Conservation (phyloP, 192 early-diverging fungal species). For the Podila epigama region DNA sequence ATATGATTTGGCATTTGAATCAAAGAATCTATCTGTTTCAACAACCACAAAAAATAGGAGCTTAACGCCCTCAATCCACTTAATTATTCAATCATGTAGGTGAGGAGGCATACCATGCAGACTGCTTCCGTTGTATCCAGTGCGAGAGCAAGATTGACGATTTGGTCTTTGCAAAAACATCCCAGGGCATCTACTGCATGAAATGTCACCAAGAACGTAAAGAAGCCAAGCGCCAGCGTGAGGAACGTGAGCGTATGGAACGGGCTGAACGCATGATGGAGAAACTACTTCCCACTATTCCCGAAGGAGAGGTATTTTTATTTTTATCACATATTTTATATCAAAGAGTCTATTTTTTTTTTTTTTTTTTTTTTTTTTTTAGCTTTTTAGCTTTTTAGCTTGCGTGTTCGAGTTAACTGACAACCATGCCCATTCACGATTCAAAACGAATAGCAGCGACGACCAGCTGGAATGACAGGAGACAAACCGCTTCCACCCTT, state of each 20-base stretch:
- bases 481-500: not conserved
- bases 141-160: constrained; percentile 79
- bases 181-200: constrained; percentile 81
- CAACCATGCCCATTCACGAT: too few relatives aligned
- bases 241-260: constrained; percentile 57
- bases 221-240: constrained; percentile 66
- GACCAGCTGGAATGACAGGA: not conserved
- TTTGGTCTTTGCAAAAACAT: constrained; percentile 82
- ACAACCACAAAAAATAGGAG: too few relatives aligned
- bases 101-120: constrained; percentile 80
- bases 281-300: constrained; percentile 38
- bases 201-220: constrained; percentile 73
- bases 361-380: not conserved
- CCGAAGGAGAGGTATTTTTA: constrained; percentile 42
- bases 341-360: not conserved
- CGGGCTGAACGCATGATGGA: constrained; percentile 22
- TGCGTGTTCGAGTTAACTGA: too few relatives aligned
- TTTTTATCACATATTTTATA: not conserved
- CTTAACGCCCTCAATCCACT: too few relatives aligned
- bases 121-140: constrained; percentile 80
- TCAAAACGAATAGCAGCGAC: not conserved
- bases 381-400: not conserved
- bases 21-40: too few relatives aligned
- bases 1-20: not conserved
- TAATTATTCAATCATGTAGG: too few relatives aligned